A percentile compares a stretch with the other conserved stretches of the same genome.
Conservation (phyloP, 1,284 basidiomycete species). For the Rhodotorula sp. region DNA sequence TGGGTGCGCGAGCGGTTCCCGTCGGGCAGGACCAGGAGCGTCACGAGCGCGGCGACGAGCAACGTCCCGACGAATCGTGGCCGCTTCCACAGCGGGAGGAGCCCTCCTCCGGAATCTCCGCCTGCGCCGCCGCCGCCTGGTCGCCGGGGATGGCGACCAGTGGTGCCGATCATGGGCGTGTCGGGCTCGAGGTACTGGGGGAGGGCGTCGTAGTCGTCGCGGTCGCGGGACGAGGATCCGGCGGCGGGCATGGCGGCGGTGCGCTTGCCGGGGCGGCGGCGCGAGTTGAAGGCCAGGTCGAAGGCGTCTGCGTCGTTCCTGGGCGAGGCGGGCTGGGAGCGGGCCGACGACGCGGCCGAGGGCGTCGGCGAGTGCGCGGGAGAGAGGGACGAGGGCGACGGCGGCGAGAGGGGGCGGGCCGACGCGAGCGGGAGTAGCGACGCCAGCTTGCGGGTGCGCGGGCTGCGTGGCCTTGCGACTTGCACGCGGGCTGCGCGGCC, state of each 20-base stretch:
- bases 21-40: constrained; percentile 40
- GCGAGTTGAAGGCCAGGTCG: constrained; percentile 21
- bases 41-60: constrained; percentile 36
- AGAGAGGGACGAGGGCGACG: constrained; percentile 10
- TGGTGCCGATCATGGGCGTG: constrained; percentile 27
- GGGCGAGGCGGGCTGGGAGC: no score
- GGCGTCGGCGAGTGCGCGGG: constrained; percentile 18
- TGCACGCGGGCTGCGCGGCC: no score
- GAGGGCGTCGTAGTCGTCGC: constrained; percentile 14
- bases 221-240: neutral
- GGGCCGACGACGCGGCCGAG: constrained; percentile 2
- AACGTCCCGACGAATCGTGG: constrained; percentile 28
- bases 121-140: neutral
- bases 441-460: constrained; percentile 10
- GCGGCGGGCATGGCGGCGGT: constrained; percentile 10
- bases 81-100: constrained; percentile 5
- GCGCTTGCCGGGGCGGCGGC: constrained; percentile 10
- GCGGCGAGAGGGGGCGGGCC: constrained; percentile 13
- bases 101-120: neutral
- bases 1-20: constrained; percentile 34
- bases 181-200: constrained; percentile 34
- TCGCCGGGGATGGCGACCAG: constrained; percentile 18
- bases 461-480: neutral
- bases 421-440: neutral
- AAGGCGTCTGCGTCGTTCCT: constrained; percentile 8